phyloP scores from a whole-genome alignment of 306 rosid species.

The Fragaria nilgerrensis region DNA sequence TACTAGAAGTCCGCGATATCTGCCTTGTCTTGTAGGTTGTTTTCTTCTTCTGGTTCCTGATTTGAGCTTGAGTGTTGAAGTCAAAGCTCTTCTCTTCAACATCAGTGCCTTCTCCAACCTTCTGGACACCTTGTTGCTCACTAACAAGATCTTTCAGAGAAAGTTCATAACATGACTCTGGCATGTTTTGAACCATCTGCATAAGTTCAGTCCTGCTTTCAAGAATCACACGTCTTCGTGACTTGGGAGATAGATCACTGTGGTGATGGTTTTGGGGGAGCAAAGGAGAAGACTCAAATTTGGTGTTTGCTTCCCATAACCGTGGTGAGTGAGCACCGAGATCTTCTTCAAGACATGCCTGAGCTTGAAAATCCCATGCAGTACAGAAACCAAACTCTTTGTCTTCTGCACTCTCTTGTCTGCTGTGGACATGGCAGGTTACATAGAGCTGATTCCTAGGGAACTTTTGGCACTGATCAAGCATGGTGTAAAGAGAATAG shows the following conservation, averaged over 20 bases:
- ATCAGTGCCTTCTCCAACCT: constrained; percentile 20
- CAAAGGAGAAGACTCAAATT: constrained; percentile 32
- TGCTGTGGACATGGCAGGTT: constrained; percentile 29
- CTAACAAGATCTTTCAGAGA: constrained; percentile 65
- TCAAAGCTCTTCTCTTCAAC: constrained; percentile 13
- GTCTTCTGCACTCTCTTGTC: constrained; percentile 33
- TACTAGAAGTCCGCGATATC: constrained; percentile 45
- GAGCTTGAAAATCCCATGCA: constrained; percentile 21
- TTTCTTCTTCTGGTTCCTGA: constrained; percentile 26
- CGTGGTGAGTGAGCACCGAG: constrained; percentile 15
- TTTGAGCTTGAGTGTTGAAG: constrained; percentile 17
- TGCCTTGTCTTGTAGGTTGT: constrained; percentile 28
- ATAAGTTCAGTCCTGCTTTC: constrained; percentile 56
- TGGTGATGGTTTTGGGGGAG: constrained; percentile 28
- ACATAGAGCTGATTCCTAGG: constrained; percentile 20
- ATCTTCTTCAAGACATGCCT: constrained; percentile 20
- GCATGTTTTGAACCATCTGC: constrained; percentile 48
- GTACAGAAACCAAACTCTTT: constrained; percentile 57
- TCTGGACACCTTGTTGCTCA: constrained; percentile 28
- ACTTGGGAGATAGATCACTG: constrained; percentile 25
- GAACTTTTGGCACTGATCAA: constrained; percentile 20
- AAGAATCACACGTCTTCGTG: constrained; percentile 37
- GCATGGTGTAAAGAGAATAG: constrained; percentile 38
- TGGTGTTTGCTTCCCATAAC: constrained; percentile 17
- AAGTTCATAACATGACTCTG: constrained; percentile 63